These are phyloP conservation scores for Coemansia sp. DNA, from an alignment of 192 early-diverging fungal species.

Conservation along the genomic window DNA sequence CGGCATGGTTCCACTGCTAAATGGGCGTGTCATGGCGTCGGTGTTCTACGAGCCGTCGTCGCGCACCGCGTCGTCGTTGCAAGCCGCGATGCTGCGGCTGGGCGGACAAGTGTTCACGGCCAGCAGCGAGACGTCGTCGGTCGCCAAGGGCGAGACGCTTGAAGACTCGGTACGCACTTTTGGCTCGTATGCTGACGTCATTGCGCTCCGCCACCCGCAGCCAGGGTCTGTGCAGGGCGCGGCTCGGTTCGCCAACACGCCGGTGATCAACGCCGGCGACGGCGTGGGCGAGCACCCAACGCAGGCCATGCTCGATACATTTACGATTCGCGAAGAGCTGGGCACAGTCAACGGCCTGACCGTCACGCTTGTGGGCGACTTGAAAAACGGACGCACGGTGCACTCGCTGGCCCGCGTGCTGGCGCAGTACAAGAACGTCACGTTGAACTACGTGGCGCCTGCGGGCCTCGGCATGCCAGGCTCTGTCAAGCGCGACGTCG, in stretches of 20 bases:
- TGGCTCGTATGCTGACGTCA: constrained; percentile 87
- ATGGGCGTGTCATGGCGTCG: constrained; percentile 88
- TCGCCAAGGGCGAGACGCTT: constrained; percentile 94
- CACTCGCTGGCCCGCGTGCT: constrained; percentile 92
- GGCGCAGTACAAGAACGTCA: constrained; percentile 83
- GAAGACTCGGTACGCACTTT: constrained; percentile 95
- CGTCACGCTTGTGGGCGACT: constrained; percentile 93
- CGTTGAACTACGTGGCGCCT: constrained; percentile 90
- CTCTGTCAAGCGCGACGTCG: constrained; percentile 72
- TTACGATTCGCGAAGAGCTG: constrained; percentile 92
- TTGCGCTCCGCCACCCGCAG: constrained; percentile 91
- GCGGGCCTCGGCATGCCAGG: constrained; percentile 80
- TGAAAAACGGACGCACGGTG: constrained; percentile 97
- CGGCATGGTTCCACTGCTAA: constrained; percentile 79
- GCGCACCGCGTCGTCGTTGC: constrained; percentile 90
- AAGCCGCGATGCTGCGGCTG: constrained; percentile 90
- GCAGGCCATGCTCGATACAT: constrained; percentile 95
- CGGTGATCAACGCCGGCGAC: constrained; percentile 96
- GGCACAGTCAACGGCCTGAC: constrained; percentile 95
- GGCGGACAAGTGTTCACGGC: constrained; percentile 89
- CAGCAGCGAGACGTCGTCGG: constrained; percentile 79
- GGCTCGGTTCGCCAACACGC: constrained; percentile 85
- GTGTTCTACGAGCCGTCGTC: constrained; percentile 98
- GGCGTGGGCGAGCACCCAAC: constrained; percentile 98
- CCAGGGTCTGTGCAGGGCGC: constrained; percentile 80